Conservation (phyloP, 2,329 filamentous ascomycete genomes). For the Trichoderma lentiforme region DNA sequence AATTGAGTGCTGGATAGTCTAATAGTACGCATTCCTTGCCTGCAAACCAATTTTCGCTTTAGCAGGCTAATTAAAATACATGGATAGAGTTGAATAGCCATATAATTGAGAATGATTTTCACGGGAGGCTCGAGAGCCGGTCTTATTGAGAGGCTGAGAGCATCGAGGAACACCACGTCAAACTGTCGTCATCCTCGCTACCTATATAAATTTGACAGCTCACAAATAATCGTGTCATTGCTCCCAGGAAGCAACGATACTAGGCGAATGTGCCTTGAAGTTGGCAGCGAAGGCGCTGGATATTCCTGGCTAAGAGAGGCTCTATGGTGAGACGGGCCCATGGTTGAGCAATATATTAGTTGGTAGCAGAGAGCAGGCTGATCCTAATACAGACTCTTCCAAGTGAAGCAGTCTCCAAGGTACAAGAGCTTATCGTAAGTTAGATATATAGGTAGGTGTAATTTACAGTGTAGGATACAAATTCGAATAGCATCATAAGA, state of each 20-base stretch:
- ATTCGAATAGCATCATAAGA: neutral
- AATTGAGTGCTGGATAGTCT: no score
- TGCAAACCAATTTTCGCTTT: no score
- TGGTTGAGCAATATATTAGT: neutral
- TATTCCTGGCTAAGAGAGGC: neutral
- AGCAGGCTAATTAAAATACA: neutral
- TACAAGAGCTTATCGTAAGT: neutral
- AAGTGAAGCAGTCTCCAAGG: neutral
- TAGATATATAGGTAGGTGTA: neutral
- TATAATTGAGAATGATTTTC: neutral
- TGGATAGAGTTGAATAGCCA: neutral
- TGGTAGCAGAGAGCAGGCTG: neutral
- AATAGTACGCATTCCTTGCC: no score
- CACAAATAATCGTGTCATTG: neutral
- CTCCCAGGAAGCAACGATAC: neutral
- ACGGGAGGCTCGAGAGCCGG: no score
- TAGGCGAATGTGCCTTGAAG: neutral
- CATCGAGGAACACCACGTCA: neutral
- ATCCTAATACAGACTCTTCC: neutral
- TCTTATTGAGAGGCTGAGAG: no score
- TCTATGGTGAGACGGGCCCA: neutral
- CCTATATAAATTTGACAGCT: neutral
- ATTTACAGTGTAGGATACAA: neutral
- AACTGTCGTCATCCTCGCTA: neutral
- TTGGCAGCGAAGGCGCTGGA: neutral